Percentiles rank a stretch among this genome's conserved stretches.
These are phyloP conservation scores for Sporisorium sorghi DNA, from an alignment of 1,284 basidiomycete species.

Conservation along the genomic window DNA sequence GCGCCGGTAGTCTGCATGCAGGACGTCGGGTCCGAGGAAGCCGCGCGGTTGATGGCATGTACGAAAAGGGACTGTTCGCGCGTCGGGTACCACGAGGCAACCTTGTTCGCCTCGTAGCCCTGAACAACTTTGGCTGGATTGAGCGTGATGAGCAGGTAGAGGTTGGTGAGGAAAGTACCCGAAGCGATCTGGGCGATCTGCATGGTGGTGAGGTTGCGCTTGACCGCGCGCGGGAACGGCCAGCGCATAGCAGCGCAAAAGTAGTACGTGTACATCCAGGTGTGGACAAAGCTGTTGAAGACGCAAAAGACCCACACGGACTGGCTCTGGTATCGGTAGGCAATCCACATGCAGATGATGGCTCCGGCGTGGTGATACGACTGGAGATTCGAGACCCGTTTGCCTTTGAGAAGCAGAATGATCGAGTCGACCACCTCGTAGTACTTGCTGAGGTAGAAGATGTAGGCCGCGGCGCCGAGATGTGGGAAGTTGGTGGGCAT, in stretches of 20 bases:
- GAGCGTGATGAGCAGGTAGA: conserved; percentile 53
- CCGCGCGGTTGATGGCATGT: conserved; percentile 36
- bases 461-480: conserved; percentile 62
- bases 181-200: conserved; percentile 63
- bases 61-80: conserved; percentile 20
- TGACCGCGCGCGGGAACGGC: conserved; percentile 60
- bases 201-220: conserved; percentile 62
- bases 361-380: conserved; percentile 67
- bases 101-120: conserved; percentile 23
- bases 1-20: conserved; percentile 58
- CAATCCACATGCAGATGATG: conserved; percentile 69
- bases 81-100: conserved; percentile 18
- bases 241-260: conserved; percentile 56
- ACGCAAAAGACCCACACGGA: conserved; percentile 63
- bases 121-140: conserved; percentile 30
- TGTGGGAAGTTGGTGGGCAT: conserved; percentile 61
- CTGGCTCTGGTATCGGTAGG: conserved; percentile 61
- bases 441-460: conserved; percentile 68
- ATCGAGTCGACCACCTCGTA: conserved; percentile 66
- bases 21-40: conserved; percentile 23
- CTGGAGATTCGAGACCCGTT: conserved; percentile 66
- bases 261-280: conserved; percentile 64
- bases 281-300: conserved; percentile 66
- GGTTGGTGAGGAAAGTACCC: conserved; percentile 60
- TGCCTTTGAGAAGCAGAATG: conserved; percentile 69